Evolutionary conservation across 2,329 filamentous ascomycete genomes (phyloP).

Genomic region (Hymenoscyphus occultus): DNA sequence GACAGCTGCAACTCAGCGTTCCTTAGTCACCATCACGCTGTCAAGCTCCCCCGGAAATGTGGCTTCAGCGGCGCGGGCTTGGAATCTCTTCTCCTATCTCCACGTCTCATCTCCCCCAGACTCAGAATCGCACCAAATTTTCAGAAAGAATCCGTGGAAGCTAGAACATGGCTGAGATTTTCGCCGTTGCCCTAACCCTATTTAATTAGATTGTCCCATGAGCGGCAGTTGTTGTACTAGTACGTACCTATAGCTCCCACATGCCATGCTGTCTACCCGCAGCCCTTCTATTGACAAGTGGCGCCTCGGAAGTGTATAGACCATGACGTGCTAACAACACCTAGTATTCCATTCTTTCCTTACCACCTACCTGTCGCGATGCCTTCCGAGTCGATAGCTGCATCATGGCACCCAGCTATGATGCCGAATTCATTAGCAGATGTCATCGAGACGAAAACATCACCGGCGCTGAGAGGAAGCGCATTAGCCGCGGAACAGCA

Average conservation of each 20-base stretch:
- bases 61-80: constrained; percentile 2
- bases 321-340: constrained; percentile 23
- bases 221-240: constrained; percentile 31
- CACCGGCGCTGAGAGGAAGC: constrained; percentile 11
- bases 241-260: constrained; percentile 17
- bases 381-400: constrained; percentile 43
- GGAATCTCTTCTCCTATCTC: background rate
- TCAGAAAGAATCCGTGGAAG: background rate
- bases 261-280: no score
- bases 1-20: no score
- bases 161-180: constrained; percentile 20
- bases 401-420: constrained; percentile 51
- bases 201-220: constrained; percentile 29
- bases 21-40: background rate
- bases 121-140: constrained; percentile 4
- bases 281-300: background rate
- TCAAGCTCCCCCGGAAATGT: background rate
- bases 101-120: constrained; percentile 11
- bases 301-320: background rate
- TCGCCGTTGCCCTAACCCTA: constrained; percentile 7
- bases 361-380: constrained; percentile 35
- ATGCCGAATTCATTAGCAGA: constrained; percentile 44
- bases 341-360: constrained; percentile 32
- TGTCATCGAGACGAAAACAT: constrained; percentile 19
- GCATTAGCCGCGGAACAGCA: constrained; percentile 10